Evolutionary conservation across 345 rosid species (phyloP).

Genomic region (Kandelia obovata): DNA sequence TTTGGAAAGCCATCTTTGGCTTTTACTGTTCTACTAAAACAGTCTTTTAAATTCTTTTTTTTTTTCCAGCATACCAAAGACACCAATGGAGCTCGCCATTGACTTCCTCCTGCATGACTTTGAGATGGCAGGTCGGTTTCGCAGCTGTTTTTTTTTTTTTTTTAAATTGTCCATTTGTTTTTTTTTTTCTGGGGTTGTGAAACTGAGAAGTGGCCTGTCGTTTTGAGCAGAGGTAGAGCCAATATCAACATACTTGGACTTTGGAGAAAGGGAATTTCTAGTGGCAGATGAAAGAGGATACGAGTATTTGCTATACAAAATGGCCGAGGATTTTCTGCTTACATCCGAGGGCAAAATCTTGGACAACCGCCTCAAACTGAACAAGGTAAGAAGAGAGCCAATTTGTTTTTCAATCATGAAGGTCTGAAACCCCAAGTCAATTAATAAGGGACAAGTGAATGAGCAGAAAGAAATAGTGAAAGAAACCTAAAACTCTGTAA

Average conservation of each 20-base stretch:
- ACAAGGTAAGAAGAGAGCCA: slow-evolving; percentile 45
- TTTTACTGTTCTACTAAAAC: neutral
- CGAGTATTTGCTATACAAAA: slow-evolving; percentile 63
- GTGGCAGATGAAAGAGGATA: slow-evolving; percentile 97
- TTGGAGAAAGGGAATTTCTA: slow-evolving; percentile 82
- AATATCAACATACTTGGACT: slow-evolving; percentile 85
- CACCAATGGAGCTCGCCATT: slow-evolving; percentile 97
- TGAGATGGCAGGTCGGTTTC: slow-evolving; percentile 91
- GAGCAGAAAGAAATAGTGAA: slow-evolving; percentile 6
- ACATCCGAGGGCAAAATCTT: slow-evolving; percentile 68
- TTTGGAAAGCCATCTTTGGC: neutral
- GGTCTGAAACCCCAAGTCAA: no score
- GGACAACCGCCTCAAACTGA: slow-evolving; percentile 82
- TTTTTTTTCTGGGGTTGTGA: neutral
- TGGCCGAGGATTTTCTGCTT: slow-evolving; percentile 72
- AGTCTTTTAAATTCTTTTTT: no score
- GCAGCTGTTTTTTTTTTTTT: neutral
- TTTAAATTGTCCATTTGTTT: neutral
- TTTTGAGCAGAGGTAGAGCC: slow-evolving; percentile 78
- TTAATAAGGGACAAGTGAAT: neutral
- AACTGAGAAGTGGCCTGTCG: slow-evolving; percentile 1
- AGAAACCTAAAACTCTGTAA: slow-evolving; percentile 15
- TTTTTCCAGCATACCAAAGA: slow-evolving; percentile 55
- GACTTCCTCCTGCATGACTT: slow-evolving; percentile 98
- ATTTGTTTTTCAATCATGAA: no score